These are phyloP conservation scores for Aspergillus leporis DNA, from an alignment of 495 filamentous ascomycete genomes.

Conservation along the genomic window DNA sequence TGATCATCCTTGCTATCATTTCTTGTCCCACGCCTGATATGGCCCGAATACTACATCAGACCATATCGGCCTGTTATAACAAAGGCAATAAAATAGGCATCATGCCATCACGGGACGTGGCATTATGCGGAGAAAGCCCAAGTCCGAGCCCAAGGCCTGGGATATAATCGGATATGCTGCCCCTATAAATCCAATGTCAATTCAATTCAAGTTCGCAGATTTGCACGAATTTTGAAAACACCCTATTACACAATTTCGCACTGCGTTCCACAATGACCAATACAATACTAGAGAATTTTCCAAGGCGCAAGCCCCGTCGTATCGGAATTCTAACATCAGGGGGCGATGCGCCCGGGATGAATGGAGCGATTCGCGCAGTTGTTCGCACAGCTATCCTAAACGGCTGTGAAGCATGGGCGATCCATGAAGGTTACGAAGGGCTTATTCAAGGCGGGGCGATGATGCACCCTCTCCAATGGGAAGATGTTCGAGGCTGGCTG, in stretches of 20 bases:
- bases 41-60: not conserved
- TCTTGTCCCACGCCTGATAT: not conserved
- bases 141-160: not conserved
- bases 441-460: conserved; percentile 81
- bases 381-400: conserved; percentile 84
- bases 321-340: conserved; percentile 95
- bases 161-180: not conserved
- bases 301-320: conserved; percentile 58
- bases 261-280: not conserved
- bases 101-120: not conserved
- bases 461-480: conserved; percentile 84
- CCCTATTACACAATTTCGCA: not conserved
- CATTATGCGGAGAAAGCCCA: not conserved
- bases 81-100: not conserved
- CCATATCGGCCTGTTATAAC: not conserved
- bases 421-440: conserved; percentile 94
- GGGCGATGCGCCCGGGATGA: conserved; percentile 97
- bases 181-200: not conserved
- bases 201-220: not conserved
- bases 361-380: conserved; percentile 85
- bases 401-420: conserved; percentile 79
- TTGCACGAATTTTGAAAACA: not conserved
- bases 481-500: conserved; percentile 89
- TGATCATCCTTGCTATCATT: not conserved
- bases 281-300: not conserved